Evolutionary conservation across 2,329 filamentous ascomycete species (phyloP), one percentile per base, ranked within the genome.

Genomic region (Pseudopyrenochaeta lycopersici): DNA sequence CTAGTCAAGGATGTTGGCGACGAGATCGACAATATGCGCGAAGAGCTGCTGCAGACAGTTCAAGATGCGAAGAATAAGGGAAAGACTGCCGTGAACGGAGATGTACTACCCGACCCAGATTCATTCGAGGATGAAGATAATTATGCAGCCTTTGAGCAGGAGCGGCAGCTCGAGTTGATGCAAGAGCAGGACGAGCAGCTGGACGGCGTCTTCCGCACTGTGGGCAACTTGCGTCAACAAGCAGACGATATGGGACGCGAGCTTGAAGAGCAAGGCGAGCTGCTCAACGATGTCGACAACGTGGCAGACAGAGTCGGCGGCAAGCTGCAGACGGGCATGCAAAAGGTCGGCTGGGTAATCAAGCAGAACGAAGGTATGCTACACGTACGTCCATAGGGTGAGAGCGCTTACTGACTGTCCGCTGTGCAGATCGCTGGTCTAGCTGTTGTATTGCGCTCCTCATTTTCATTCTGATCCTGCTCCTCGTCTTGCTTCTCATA

Each of bases 171-270:
- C 71, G 86, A 93, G 77, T 90, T 99, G 77, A 93, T 99, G 90
- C 86, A 89, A 63, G 92, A 97, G 76, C 95, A 99, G 81, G 95
- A 99, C 73, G 84, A 93, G 78, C 90, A 95, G 67, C 83, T 99
- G 1, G 94, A 98, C 72, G 91, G 90, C 14, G 94, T 99, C 41
- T 97, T 96, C 73, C 86, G 88, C 63, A 98, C 94, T 1, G 95
- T 99, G 20, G 94, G 93, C 2, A 97, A 92, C 72, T 78, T 99
- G 71, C 83, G 94, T 50, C 84, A 90, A 71, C 95, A 98, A 82
- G 96, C 95, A 1, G 89, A 96, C 76, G 91, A 92, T 66, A 99
- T 99, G 94, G 94, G 95, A 1, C 83, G 94, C 52, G 95, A 99
- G 80, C 82, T 99, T 40, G 96, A 97, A 77, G 95, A 99, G 79